Evolutionary conservation across 1,284 basidiomycete genomes (phyloP).

Genomic region (Fomitopsis pinicola): DNA sequence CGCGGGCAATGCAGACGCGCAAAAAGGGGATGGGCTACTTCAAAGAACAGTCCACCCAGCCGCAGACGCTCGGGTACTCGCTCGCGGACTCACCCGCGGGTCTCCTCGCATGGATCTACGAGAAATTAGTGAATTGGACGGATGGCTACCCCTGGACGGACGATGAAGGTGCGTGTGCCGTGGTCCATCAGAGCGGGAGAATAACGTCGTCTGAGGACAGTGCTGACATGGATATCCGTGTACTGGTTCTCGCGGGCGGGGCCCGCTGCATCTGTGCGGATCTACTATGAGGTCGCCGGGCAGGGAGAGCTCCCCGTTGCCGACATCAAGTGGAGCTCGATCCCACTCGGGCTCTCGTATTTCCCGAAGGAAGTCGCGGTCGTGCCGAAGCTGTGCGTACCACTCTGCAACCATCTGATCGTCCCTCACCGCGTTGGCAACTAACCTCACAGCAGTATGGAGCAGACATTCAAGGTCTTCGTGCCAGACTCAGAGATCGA

Average conservation of each 20-base stretch:
- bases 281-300: constrained; percentile 31
- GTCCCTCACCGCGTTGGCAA: neutral
- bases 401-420: neutral
- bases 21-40: constrained; percentile 37
- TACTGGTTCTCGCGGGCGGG: constrained; percentile 37
- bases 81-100: constrained; percentile 56
- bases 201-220: constrained; percentile 12
- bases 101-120: constrained; percentile 58
- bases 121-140: constrained; percentile 50
- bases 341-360: constrained; percentile 29
- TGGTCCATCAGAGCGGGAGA: neutral
- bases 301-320: neutral
- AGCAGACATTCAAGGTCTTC: constrained; percentile 35
- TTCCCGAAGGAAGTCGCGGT: constrained; percentile 29
- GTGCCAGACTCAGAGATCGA: constrained; percentile 35
- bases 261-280: constrained; percentile 32
- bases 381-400: constrained; percentile 22
- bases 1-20: constrained; percentile 28
- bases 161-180: constrained; percentile 37
- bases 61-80: constrained; percentile 55
- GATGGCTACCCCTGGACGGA: constrained; percentile 48
- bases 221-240: constrained; percentile 36
- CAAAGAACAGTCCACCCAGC: constrained; percentile 41
- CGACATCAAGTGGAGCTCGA: constrained; percentile 5
- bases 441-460: neutral